A percentile compares a stretch with the other conserved stretches of the same genome.
phyloP scores from a whole-genome alignment of 805 yeast genomes.

The Candida patagonica region DNA sequence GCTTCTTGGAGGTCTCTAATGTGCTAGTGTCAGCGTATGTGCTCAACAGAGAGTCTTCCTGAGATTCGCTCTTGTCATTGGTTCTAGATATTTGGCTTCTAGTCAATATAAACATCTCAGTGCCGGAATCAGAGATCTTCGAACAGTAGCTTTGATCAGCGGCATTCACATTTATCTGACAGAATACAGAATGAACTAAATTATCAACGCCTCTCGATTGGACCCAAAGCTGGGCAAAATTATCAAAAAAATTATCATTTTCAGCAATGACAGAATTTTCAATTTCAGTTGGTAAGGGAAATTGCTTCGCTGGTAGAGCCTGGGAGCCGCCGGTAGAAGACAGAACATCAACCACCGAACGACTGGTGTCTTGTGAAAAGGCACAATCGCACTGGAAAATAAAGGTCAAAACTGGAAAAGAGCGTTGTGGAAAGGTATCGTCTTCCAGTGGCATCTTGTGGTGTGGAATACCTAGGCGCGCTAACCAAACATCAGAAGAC shows the following conservation, averaged over 20 bases:
- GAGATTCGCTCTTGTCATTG: too few relatives aligned
- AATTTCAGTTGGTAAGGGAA: constrained; percentile 11
- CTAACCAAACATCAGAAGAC: constrained; percentile 8
- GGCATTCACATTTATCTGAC: constrained; percentile 13
- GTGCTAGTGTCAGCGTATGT: too few relatives aligned
- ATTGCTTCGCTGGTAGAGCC: not conserved
- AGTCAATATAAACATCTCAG: constrained; percentile 7
- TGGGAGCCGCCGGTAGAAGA: too few relatives aligned
- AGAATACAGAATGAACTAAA: constrained; percentile 14
- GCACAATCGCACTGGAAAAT: constrained; percentile 7
- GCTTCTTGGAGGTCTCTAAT: too few relatives aligned
- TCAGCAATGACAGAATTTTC: constrained; percentile 15
- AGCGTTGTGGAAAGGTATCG: constrained; percentile 4
- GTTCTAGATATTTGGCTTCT: too few relatives aligned
- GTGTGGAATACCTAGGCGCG: constrained; percentile 5
- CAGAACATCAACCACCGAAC: not conserved
- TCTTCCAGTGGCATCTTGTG: constrained; percentile 7
- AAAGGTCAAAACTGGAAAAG: constrained; percentile 10
- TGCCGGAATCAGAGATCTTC: constrained; percentile 7
- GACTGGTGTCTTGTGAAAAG: not conserved
- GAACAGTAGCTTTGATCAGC: constrained; percentile 15
- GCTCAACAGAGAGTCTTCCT: too few relatives aligned
- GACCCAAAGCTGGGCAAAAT: constrained; percentile 17
- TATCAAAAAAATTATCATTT: constrained; percentile 15
- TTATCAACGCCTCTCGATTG: constrained; percentile 11